phyloP scores from a whole-genome alignment of 2,329 filamentous ascomycete genomes.

The Parasarocladium wereldwijsianum region DNA sequence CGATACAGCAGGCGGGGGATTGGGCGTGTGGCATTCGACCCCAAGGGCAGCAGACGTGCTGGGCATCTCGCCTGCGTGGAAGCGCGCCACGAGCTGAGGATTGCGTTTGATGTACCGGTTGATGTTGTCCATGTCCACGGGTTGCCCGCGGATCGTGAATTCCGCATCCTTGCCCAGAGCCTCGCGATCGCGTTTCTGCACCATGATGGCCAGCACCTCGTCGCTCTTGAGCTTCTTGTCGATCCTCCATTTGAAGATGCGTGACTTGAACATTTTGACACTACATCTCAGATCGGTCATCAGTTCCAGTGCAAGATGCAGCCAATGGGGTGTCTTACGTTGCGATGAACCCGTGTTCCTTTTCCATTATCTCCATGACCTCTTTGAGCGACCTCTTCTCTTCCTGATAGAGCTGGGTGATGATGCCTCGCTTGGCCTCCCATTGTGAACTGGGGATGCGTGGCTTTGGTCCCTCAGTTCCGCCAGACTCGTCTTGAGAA shows the following conservation, averaged over 20 bases:
- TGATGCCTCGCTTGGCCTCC: slow-evolving; percentile 20
- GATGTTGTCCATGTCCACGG: slow-evolving; percentile 23
- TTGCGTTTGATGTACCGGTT: slow-evolving; percentile 25
- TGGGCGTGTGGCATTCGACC: slow-evolving; percentile 17
- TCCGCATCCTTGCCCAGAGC: slow-evolving; percentile 17
- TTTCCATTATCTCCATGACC: slow-evolving; percentile 23
- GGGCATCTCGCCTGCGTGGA: slow-evolving; percentile 16
- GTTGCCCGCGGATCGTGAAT: slow-evolving; percentile 22
- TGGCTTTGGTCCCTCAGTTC: slow-evolving; percentile 16
- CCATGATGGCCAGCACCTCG: slow-evolving; percentile 23
- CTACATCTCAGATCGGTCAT: slow-evolving; percentile 10
- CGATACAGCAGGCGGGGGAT: too few relatives aligned
- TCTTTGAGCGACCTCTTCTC: slow-evolving; percentile 25
- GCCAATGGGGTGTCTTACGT: slow-evolving; percentile 16
- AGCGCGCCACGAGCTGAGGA: slow-evolving; percentile 17
- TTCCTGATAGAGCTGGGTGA: slow-evolving; percentile 23
- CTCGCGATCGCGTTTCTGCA: slow-evolving; percentile 21
- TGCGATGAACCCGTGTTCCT: slow-evolving; percentile 21
- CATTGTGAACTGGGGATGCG: slow-evolving; percentile 18
- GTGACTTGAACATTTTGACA: slow-evolving; percentile 28
- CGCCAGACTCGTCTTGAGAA: slow-evolving; percentile 14
- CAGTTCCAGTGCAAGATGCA: not conserved
- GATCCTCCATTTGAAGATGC: slow-evolving; percentile 25
- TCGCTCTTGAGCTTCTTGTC: slow-evolving; percentile 26
- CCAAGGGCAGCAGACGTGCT: slow-evolving; percentile 16